A percentile compares a stretch with the other conserved stretches of the same genome.
These are phyloP conservation scores for Copromyces sp. DNA, from an alignment of 495 filamentous ascomycete species.

Conservation along the genomic window DNA sequence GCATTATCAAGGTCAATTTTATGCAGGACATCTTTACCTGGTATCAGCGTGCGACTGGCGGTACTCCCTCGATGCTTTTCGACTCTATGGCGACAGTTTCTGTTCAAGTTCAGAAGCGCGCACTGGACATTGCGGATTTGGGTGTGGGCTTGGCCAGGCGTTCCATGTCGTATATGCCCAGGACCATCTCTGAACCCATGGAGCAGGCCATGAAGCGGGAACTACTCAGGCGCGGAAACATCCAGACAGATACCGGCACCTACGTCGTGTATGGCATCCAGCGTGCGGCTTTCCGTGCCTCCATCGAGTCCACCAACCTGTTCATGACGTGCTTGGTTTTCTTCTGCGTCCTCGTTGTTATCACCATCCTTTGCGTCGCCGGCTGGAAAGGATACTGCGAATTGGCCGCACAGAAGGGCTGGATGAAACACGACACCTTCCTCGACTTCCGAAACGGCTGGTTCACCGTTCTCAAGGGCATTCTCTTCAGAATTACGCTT, in stretches of 20 bases:
- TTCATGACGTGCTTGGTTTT: constrained; percentile 89
- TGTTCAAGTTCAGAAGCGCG: constrained; percentile 75
- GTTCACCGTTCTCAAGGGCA: constrained; percentile 53
- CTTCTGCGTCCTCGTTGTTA: constrained; percentile 66
- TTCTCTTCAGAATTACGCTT: constrained; percentile 84
- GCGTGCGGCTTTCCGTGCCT: constrained; percentile 76
- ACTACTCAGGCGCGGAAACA: constrained; percentile 35
- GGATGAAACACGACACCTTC: constrained; percentile 83
- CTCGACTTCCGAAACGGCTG: constrained; percentile 88
- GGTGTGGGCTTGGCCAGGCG: constrained; percentile 36
- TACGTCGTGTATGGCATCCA: constrained; percentile 79
- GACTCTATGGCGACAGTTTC: constrained; percentile 66
- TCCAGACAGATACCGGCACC: constrained; percentile 41
- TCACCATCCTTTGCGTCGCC: constrained; percentile 60
- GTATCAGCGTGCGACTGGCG: constrained; percentile 93
- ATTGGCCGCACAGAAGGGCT: constrained; percentile 55
- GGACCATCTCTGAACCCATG: constrained; percentile 34
- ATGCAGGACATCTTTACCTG: constrained; percentile 85
- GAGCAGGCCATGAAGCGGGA: constrained; percentile 15
- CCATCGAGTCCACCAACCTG: constrained; percentile 85
- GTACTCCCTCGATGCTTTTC: constrained; percentile 72
- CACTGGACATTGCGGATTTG: constrained; percentile 25
- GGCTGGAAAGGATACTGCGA: constrained; percentile 80
- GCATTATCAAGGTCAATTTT: constrained; percentile 81
- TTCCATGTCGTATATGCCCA: constrained; percentile 41